Evolutionary conservation across 2,329 filamentous ascomycete genomes (phyloP), one percentile per base, ranked within the genome.

Genomic region (Ophiosphaerella narmari): DNA sequence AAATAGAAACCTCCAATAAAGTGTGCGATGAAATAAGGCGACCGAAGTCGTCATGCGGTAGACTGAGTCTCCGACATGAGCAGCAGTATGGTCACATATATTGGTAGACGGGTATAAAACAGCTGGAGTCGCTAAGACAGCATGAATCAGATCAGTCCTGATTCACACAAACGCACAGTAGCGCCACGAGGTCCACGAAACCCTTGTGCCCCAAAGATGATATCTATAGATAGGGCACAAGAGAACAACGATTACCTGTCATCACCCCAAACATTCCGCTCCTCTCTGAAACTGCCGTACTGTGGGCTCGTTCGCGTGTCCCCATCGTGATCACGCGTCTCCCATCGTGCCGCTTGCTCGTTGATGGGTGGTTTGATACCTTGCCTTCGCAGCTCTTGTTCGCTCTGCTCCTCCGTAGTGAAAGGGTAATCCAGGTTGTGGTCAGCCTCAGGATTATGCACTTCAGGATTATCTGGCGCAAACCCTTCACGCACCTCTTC

Each of bases 401-500:
- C 70, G 21, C 52, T 54, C 16, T 59, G 54, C 35, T 72, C 72
- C 11, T 76, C 74, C 5, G 77, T 68, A 1, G 65, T 66, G 48
- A 79, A 78, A 0, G 77, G 72, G n/a, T 68, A 70, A 42, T 75
- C 68, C 1, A 80, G 68, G 29, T 76, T 77, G 60, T 80, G 78
- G 18, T 66, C 67, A 7, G 64, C 57, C 43, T 79, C 77, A 1
- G 74, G 67, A 40, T 78, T 72, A 37, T 76, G 72, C 9, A 72
- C 65, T 46, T 77, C 73, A 1, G 74, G 66, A 2, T 72, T 59
- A 46, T 81, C 78, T 4, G 77, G 81, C 43, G 83, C 79, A 61
- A 80, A 84, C 5, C 82, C 82, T 66, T 80, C 77, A 3, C 80
- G 75, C 13, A 83, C 78, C 46, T 78, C 78, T 59, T 83, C 80